These are phyloP conservation scores for Phytophthora parvispora DNA, from an alignment of 352 stramenopile genomes.

Conservation along the genomic window DNA sequence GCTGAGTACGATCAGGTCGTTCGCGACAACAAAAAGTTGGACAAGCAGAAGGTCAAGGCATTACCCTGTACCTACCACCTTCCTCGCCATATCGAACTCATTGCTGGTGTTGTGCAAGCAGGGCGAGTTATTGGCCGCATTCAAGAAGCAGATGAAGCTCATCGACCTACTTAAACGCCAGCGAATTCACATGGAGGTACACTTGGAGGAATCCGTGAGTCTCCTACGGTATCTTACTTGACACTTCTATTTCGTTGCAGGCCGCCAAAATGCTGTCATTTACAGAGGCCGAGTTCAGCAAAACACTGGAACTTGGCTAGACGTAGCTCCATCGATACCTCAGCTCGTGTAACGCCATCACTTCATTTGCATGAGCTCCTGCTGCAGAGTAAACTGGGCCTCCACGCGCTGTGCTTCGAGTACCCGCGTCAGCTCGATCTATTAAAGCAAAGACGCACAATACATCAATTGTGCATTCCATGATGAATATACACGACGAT, in stretches of 20 bases:
- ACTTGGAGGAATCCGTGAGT: no score
- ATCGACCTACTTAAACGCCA: constrained; percentile 90
- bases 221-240: no score
- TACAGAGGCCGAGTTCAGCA: constrained; percentile 87
- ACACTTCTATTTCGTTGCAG: constrained; percentile 37
- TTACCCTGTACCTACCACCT: not conserved
- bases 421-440: constrained; percentile 83
- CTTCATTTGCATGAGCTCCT: constrained; percentile 70
- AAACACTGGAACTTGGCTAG: constrained; percentile 74
- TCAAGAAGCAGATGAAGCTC: constrained; percentile 92
- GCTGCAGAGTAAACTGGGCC: constrained; percentile 70
- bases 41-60: constrained; percentile 81
- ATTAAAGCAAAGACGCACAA: constrained; percentile 3
- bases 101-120: constrained; percentile 20
- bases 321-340: not conserved
- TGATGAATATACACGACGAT: not conserved
- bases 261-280: constrained; percentile 90
- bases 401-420: constrained; percentile 82
- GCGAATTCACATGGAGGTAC: constrained; percentile 88
- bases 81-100: not conserved
- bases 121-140: constrained; percentile 75
- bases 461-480: not conserved
- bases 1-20: constrained; percentile 69
- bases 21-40: constrained; percentile 78
- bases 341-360: constrained; percentile 11